Conservation (phyloP, 495 filamentous ascomycete species). For the Articulospora tetracladia region DNA sequence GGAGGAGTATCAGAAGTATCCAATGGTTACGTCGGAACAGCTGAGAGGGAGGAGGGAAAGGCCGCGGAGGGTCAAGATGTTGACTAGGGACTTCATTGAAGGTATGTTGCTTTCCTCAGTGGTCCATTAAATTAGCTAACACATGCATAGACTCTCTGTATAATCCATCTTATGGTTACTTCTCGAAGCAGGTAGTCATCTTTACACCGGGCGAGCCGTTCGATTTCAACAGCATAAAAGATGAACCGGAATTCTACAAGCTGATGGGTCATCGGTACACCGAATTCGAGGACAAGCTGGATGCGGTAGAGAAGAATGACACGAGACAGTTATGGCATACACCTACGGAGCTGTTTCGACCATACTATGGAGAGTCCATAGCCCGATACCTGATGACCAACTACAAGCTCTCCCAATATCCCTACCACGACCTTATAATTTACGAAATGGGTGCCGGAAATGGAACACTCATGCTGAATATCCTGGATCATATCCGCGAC, state of each 20-base stretch:
- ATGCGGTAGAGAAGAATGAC: conserved; percentile 60
- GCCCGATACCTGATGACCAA: conserved; percentile 91
- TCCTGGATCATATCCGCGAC: conserved; percentile 92
- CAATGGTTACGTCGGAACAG: conserved; percentile 77
- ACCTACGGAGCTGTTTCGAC: conserved; percentile 92
- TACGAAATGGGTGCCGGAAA: conserved; percentile 99
- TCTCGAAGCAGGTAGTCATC: conserved; percentile 95
- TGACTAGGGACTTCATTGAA: conserved; percentile 95
- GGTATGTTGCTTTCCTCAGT: conserved; percentile 44
- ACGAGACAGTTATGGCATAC: conserved; percentile 97
- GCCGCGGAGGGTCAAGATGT: conserved; percentile 90
- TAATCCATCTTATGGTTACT: conserved; percentile 97
- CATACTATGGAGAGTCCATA: conserved; percentile 95
- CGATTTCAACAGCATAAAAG: conserved; percentile 73
- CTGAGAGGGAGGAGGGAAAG: conserved; percentile 68
- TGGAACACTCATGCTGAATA: conserved; percentile 96
- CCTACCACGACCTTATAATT: conserved; percentile 94
- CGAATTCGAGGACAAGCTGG: conserved; percentile 85
- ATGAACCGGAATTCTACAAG: conserved; percentile 78
- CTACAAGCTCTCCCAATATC: conserved; percentile 90
- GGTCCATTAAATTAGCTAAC: conserved; percentile 7
- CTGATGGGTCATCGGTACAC: conserved; percentile 75
- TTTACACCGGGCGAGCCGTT: conserved; percentile 94
- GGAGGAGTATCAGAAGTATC: conserved; percentile 75
- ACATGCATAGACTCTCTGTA: conserved; percentile 79